Conservation (phyloP, 495 filamentous ascomycete species). For the Lichenothelia convexa region DNA sequence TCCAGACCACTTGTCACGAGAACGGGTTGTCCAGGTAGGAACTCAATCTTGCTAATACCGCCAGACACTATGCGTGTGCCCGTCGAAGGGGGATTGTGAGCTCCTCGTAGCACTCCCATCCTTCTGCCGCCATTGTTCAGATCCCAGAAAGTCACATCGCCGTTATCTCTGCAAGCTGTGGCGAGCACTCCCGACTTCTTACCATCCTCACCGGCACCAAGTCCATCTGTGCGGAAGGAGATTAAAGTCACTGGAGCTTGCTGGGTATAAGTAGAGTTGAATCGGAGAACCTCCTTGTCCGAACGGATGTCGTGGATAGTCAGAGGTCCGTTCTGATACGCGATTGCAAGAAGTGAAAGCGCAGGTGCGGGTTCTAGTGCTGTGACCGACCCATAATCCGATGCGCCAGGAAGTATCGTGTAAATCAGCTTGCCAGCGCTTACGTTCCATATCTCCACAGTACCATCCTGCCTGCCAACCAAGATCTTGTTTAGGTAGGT, state of each 20-base stretch:
- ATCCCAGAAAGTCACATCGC: slow-evolving; percentile 92
- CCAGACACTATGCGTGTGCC: slow-evolving; percentile 35
- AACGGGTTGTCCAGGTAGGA: slow-evolving; percentile 77
- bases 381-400: slow-evolving; percentile 54
- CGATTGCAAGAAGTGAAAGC: slow-evolving; percentile 71
- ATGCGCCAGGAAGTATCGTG: slow-evolving; percentile 52
- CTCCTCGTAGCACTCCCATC: slow-evolving; percentile 62
- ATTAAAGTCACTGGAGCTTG: slow-evolving; percentile 53
- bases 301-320: slow-evolving; percentile 63
- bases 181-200: slow-evolving; percentile 69
- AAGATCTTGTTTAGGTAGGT: slow-evolving; percentile 95
- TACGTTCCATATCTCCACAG: slow-evolving; percentile 92
- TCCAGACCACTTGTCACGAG: slow-evolving; percentile 79
- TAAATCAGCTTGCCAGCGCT: slow-evolving; percentile 78
- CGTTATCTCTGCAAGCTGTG: slow-evolving; percentile 47
- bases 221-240: slow-evolving; percentile 78
- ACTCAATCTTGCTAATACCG: slow-evolving; percentile 64
- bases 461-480: slow-evolving; percentile 68
- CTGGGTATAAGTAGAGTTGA: slow-evolving; percentile 38
- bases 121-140: slow-evolving; percentile 71
- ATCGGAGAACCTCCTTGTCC: slow-evolving; percentile 46
- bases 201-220: slow-evolving; percentile 77
- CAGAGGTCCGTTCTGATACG: slow-evolving; percentile 60
- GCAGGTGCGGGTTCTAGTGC: slow-evolving; percentile 67
- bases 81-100: slow-evolving; percentile 52